These are phyloP conservation scores for Eimeria necatrix DNA, from an alignment of 169 alveolate species.

Conservation along the genomic window DNA sequence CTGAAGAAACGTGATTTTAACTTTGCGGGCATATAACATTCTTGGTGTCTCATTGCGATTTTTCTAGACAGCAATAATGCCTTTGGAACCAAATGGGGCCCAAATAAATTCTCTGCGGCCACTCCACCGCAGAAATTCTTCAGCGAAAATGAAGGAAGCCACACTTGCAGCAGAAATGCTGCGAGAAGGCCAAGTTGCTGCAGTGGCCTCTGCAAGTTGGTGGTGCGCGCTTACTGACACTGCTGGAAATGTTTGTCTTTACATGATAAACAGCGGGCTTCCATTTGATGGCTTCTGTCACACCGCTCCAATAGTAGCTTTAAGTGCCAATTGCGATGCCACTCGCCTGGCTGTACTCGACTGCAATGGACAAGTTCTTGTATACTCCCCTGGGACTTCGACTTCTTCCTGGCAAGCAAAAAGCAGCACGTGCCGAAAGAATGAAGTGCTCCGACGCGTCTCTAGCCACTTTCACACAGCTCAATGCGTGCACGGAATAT, in stretches of 20 bases:
- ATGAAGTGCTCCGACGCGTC: neutral
- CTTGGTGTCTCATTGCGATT: neutral
- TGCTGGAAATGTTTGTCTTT: slow-evolving; percentile 15
- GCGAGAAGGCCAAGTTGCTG: neutral
- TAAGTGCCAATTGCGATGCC: neutral
- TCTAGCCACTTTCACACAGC: neutral
- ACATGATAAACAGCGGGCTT: neutral
- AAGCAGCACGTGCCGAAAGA: neutral
- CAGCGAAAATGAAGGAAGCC: neutral
- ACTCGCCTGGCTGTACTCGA: slow-evolving; percentile 23
- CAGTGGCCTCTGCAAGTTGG: slow-evolving; percentile 16
- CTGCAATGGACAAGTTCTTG: slow-evolving; percentile 6
- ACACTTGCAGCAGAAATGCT: neutral
- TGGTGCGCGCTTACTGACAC: slow-evolving; percentile 29
- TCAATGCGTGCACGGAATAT: neutral
- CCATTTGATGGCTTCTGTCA: slow-evolving; percentile 19
- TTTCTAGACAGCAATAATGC: neutral
- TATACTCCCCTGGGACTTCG: slow-evolving; percentile 5
- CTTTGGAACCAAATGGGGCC: neutral
- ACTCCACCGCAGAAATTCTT: neutral
- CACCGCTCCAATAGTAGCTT: neutral
- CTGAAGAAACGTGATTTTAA: neutral
- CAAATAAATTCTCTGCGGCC: neutral
- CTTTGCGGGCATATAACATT: neutral
- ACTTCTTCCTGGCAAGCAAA: neutral